A percentile compares a stretch with the other conserved stretches of the same genome.
Evolutionary conservation across 106 monocot genomes (phyloP).

Genomic region (Dendrobium officinale): DNA sequence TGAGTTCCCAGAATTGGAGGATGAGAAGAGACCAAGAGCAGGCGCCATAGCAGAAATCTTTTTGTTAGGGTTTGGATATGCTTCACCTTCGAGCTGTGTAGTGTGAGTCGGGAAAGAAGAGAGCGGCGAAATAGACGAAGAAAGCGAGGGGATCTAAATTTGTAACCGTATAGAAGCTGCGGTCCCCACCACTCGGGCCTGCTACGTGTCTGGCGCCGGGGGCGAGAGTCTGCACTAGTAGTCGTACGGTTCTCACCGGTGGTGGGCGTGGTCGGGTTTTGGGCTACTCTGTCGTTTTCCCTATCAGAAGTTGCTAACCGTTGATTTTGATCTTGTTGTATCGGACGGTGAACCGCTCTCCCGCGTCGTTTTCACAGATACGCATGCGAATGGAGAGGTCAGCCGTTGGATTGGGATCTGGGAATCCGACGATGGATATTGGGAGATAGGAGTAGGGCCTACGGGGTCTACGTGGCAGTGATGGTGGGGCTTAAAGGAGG

Average conservation of each 20-base stretch:
- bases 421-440: background rate
- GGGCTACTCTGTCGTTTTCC: slow-evolving; percentile 2
- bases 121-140: background rate
- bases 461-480: background rate
- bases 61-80: background rate
- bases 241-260: slow-evolving; percentile 5
- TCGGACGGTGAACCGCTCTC: background rate
- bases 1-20: background rate
- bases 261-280: slow-evolving; percentile 8
- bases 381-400: background rate
- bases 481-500: background rate
- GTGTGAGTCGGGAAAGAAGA: background rate
- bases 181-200: background rate
- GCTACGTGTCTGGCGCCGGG: slow-evolving; percentile 1
- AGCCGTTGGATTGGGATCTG: slow-evolving; percentile 1
- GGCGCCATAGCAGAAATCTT: slow-evolving; percentile 10
- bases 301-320: background rate
- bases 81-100: background rate
- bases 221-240: background rate
- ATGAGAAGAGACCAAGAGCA: slow-evolving; percentile 13
- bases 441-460: background rate
- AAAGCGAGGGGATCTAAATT: slow-evolving; percentile 4
- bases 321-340: background rate
- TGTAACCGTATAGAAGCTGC: background rate
- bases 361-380: background rate